Percentiles rank a stretch among this genome's conserved stretches.
phyloP scores from a whole-genome alignment of 2,329 filamentous ascomycete genomes.

The Paraphoma chrysanthemicola region DNA sequence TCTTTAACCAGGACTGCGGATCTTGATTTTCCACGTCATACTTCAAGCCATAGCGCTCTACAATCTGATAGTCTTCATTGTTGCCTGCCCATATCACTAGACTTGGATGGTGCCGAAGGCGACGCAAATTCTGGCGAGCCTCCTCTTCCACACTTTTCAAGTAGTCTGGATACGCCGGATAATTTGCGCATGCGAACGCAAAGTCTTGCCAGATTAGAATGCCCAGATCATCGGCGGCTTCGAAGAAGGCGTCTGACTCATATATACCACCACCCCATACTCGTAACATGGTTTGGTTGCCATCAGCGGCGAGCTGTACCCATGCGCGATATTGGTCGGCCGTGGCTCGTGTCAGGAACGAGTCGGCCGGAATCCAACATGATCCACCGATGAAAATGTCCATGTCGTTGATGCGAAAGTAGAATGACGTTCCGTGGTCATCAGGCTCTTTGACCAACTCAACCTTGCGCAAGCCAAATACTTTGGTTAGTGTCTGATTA shows the following conservation, averaged over 20 bases:
- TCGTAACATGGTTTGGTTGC: conserved; percentile 81
- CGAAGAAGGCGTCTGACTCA: conserved; percentile 75
- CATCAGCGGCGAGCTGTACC: conserved; percentile 76
- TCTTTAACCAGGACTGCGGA: conserved; percentile 82
- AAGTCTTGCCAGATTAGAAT: conserved; percentile 88
- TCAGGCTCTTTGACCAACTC: conserved; percentile 55
- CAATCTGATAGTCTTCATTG: conserved; percentile 92
- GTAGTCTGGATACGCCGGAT: conserved; percentile 68
- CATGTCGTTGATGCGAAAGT: conserved; percentile 77
- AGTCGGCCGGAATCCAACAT: conserved; percentile 85
- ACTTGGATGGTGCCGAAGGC: conserved; percentile 83
- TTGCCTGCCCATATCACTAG: conserved; percentile 91
- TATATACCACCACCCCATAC: conserved; percentile 84
- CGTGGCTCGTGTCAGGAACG: conserved; percentile 74
- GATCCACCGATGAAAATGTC: conserved; percentile 83
- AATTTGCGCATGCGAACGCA: conserved; percentile 72
- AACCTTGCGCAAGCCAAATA: conserved; percentile 66
- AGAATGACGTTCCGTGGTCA: conserved; percentile 75
- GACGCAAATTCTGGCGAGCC: conserved; percentile 69
- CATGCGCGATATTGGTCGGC: conserved; percentile 72
- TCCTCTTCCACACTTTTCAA: conserved; percentile 56
- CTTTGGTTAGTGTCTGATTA: conserved; percentile 2
- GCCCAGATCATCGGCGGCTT: conserved; percentile 77
- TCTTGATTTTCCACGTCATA: conserved; percentile 82
- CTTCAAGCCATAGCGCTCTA: conserved; percentile 73